Base-by-base conservation (phyloP, 495 filamentous ascomycete species). In the Cladorrhinum samala region DNA sequence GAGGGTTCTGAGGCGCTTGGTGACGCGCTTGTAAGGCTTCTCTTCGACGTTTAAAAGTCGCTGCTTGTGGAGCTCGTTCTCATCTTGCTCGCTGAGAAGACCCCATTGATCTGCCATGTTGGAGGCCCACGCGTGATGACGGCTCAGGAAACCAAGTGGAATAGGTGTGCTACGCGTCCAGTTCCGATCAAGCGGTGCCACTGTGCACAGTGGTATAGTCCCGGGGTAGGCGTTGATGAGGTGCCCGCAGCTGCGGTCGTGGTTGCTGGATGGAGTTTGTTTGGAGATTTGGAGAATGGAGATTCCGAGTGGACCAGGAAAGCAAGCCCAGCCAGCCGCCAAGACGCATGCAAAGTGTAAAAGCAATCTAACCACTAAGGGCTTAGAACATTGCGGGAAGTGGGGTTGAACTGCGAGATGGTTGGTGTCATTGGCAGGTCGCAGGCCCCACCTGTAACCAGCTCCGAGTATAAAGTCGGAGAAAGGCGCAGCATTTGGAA, bases 31-130 rank as follows among this genome's bases (percentile, higher is more conserved):
- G 80, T 92, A 96, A 2, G 90, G 89, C 48, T 89, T 90, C 63
- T 94, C 87, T 77, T 98, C 93, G 58, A 96, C 86, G 59, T 84
- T 85, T 30, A 97, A 80, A 19, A 96, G 88, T 20, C 93, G 93
- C 33, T 82, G 78, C 65, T 91, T 94, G 77, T 96, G 91, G 23
- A 96, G 84, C 40, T 88, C 82, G 68, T 94, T 91, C 83, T 82
- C 78, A 48, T 78, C 78, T 30, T 74, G 69, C 51, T 72, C 72
- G 21, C 77, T 73, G 4, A 80, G 72, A 25, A 78, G 68, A 24
- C 66, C 63, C 58, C 65, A 71, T 16, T 64, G 50, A 2, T 45
- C 42, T 21, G 62, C 53, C 65, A 66, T 68, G 11, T 54, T 59
- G 36, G n/a, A 13, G 9, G 37, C 13, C n/a, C n/a, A n/a, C n/a